Percentiles rank a stretch among this genome's conserved stretches.
phyloP scores from a whole-genome alignment of 2,329 filamentous ascomycete genomes.

The Triangularia setosa region DNA sequence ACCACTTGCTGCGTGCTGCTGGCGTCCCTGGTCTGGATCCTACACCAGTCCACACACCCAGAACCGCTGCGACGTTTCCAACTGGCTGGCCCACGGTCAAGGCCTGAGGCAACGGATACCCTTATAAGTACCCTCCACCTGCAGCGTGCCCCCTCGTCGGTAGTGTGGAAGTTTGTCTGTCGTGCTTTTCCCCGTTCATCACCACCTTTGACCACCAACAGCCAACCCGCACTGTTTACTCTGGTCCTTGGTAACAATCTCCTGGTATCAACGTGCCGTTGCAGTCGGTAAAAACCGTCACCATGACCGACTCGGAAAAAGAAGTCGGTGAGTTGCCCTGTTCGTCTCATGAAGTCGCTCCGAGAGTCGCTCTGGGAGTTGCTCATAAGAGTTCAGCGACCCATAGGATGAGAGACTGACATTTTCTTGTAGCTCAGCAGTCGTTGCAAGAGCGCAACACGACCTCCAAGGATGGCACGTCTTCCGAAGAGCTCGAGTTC shows the following conservation, averaged over 20 bases:
- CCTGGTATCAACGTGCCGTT: not conserved
- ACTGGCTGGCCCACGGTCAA: not conserved
- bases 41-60: not conserved
- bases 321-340: conserved; percentile 18
- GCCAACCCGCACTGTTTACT: not conserved
- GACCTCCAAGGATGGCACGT: conserved; percentile 19
- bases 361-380: not conserved
- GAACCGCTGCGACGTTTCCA: not conserved
- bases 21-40: not conserved
- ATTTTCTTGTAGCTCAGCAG: not conserved
- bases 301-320: conserved; percentile 18
- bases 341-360: not conserved
- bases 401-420: not conserved
- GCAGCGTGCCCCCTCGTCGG: not conserved
- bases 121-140: not conserved
- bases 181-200: not conserved
- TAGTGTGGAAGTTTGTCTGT: not conserved
- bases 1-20: not conserved
- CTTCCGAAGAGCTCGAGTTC: conserved; percentile 26
- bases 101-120: not conserved
- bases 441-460: conserved; percentile 8
- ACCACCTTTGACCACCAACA: not conserved
- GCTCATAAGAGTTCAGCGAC: not conserved
- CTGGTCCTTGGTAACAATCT: not conserved
- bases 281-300: not conserved